Conservation (phyloP, 2,329 filamentous ascomycete genomes). For the Fonsecaea multimorphosa region DNA sequence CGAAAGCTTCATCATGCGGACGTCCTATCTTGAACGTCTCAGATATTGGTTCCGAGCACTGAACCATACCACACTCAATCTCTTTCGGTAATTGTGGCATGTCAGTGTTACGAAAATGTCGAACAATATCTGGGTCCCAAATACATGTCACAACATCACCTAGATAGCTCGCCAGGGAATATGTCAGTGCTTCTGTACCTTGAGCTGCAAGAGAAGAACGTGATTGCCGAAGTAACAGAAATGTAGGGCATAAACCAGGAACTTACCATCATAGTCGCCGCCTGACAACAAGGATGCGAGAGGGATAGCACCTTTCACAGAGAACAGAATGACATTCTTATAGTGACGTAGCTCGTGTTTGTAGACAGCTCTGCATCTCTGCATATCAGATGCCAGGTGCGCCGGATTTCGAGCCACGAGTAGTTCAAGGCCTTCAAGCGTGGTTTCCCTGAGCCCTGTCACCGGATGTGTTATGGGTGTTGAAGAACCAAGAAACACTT, state of each 20-base stretch:
- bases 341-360: slow-evolving; percentile 60
- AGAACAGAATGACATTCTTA: slow-evolving; percentile 64
- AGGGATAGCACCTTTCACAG: slow-evolving; percentile 58
- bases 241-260: not conserved
- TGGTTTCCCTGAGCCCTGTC: slow-evolving; percentile 48
- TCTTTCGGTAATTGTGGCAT: slow-evolving; percentile 46
- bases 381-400: slow-evolving; percentile 64
- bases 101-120: slow-evolving; percentile 60
- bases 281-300: slow-evolving; percentile 66
- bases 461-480: slow-evolving; percentile 49
- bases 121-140: slow-evolving; percentile 62
- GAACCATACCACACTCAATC: slow-evolving; percentile 56
- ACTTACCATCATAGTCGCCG: slow-evolving; percentile 66
- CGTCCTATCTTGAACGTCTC: slow-evolving; percentile 25
- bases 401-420: slow-evolving; percentile 65
- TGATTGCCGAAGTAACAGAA: not conserved
- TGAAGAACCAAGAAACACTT: slow-evolving; percentile 64
- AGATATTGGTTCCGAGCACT: slow-evolving; percentile 44
- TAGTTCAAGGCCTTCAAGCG: slow-evolving; percentile 57
- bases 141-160: slow-evolving; percentile 64
- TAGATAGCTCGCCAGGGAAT: not conserved
- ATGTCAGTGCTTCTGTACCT: not conserved
- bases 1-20: slow-evolving; percentile 33
- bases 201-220: not conserved
- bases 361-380: slow-evolving; percentile 58